Percentiles rank a stretch among this genome's conserved stretches.
Conservation (phyloP, 2,329 filamentous ascomycete genomes). For the Penicillium decumbens region DNA sequence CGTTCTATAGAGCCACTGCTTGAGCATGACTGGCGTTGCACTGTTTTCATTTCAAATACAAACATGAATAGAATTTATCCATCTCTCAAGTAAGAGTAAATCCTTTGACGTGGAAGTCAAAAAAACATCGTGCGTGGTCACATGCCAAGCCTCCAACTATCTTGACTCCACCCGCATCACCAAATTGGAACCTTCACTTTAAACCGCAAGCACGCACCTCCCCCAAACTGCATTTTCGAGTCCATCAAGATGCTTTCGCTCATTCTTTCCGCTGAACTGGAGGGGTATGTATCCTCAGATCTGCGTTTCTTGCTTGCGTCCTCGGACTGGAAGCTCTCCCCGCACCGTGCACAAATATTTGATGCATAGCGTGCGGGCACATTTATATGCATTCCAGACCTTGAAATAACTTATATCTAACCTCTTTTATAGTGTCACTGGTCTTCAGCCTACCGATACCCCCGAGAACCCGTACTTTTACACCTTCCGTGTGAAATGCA, state of each 20-base stretch:
- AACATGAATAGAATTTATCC: conserved; percentile 14
- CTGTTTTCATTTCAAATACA: conserved; percentile 1
- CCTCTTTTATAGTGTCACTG: conserved; percentile 65
- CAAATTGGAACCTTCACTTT: conserved; percentile 8
- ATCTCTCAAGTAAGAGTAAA: not conserved
- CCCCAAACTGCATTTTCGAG: not conserved
- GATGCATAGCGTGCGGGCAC: conserved; percentile 1
- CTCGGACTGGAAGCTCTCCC: conserved; percentile 4
- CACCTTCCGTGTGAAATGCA: conserved; percentile 97
- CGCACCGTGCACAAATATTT: conserved; percentile 8
- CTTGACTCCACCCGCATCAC: conserved; percentile 25
- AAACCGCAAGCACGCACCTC: conserved; percentile 5
- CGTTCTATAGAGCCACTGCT: conserved; percentile 18
- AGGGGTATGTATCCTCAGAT: conserved; percentile 28
- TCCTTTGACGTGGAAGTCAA: not conserved
- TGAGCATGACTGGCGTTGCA: conserved; percentile 28
- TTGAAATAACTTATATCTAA: conserved; percentile 7
- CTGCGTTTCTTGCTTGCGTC: not conserved
- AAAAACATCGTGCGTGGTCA: conserved; percentile 5
- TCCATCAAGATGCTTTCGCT: conserved; percentile 38
- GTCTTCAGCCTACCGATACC: conserved; percentile 79
- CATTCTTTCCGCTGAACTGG: conserved; percentile 35
- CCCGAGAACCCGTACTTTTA: conserved; percentile 85
- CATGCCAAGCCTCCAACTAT: conserved; percentile 23
- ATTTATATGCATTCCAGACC: not conserved